Evolutionary conservation across 2,329 filamentous ascomycete species (phyloP), one percentile per base, ranked within the genome.

Genomic region (Aspergillus sp.): DNA sequence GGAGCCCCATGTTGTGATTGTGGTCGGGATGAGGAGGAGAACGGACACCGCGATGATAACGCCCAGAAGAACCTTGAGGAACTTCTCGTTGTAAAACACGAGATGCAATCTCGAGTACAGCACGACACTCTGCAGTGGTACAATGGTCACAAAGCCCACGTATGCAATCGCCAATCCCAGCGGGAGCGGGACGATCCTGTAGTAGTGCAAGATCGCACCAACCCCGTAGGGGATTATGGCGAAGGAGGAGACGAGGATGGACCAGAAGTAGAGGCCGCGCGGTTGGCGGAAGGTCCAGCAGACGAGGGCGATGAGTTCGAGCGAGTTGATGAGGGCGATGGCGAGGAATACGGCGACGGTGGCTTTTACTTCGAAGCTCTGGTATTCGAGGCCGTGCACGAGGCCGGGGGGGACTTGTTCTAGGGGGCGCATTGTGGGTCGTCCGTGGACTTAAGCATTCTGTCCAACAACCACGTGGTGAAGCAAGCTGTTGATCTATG

Each of bases 191-290:
- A 8, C 49, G 19, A 22, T 3, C 9, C 15, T 28, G 38, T 28
- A 59, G 22, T 19, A 48, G 17, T 59, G 49, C 7, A 59, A 28
- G 13, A 59, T 48, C 2, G 25, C 34, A 4, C 57, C 57, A n/a
- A 59, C 8, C 7, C 7, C n/a, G 17, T 52, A 53, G 7, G 43
- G 43, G 30, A 53, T 59, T 1, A 59, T 38, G 2, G 41, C 57
- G 22, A 59, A 3, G 3, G 41, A 23, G 3, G 57, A 59, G 19
- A 48, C 19, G 11, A 59, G 25, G 2, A 59, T 38, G 1, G 28
- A 53, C 57, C 57, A 59, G 30, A 59, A 59, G 28, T 59, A 59
- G 5, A 59, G 28, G 11, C 57, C 57, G 23, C 28, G 43, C 11
- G 13, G 22, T 13, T 54, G 38, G 9, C 19, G 41, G 15, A 59